Evolutionary conservation across 2,329 filamentous ascomycete genomes (phyloP), one percentile per base, ranked within the genome.

Genomic region (Pezicula neosporulosa): DNA sequence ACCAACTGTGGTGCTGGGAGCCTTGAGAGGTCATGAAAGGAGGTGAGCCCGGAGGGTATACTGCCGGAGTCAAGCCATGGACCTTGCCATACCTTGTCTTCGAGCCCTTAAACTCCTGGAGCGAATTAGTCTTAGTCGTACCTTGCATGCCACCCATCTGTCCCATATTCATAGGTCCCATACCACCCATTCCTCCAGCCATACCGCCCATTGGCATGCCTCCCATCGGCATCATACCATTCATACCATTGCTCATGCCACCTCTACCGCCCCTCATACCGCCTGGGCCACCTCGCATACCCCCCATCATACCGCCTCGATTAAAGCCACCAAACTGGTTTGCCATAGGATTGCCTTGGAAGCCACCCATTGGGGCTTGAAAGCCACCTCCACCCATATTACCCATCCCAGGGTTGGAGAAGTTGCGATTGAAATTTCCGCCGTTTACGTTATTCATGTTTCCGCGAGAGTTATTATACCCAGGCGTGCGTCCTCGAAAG

Each of bases 231-330:
- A 74, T 71, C 37, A 62, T 68, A 30, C 65, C 61, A 69, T 73
- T 74, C 54, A 68, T 69, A 37, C 70, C 63, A 60, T 70, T 70
- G 28, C 53, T 61, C 68, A 77, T 77, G 47, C 72, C 78, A 64
- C 72, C 78, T 70, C 77, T 78, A 50, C 77, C 80, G 56, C 81
- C 77, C 47, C 80, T 76, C 77, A 84, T 84, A 13, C 75, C 70
- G 37, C 80, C 77, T 64, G 81, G 66, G 54, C 76, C 77, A 68
- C 77, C 47, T 67, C 73, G 54, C 64, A 79, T 80, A 36, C 69
- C 70, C 59, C 77, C 77, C 66, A 81, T 77, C 64, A 73, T 76
- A 21, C 70, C 74, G 42, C 77, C 76, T 38, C 80, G 75, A 39
- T 77, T 72, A 36, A 81, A 80, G 52, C 76, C 78, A 56, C 77